Evolutionary conservation across 495 filamentous ascomycete genomes (phyloP).

Genomic region (Articulospora tetracladia): DNA sequence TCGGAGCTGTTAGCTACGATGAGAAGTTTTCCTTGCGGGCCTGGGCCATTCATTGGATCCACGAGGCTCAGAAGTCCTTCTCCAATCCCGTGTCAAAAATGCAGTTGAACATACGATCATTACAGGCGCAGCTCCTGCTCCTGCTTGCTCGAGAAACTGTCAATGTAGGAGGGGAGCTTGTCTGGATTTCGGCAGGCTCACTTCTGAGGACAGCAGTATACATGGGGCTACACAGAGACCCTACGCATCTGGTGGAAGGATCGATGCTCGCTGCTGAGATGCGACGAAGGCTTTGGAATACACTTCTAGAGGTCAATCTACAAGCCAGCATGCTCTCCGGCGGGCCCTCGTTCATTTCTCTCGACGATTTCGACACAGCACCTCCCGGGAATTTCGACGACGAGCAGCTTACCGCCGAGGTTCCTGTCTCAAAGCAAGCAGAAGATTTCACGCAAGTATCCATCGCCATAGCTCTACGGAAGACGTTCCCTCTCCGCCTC

Average conservation of each 20-base stretch:
- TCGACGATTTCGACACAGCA: conserved; percentile 53
- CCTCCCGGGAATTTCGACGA: conserved; percentile 50
- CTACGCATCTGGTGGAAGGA: conserved; percentile 35
- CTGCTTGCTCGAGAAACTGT: conserved; percentile 54
- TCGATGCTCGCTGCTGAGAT: conserved; percentile 55
- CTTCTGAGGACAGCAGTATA: conserved; percentile 54
- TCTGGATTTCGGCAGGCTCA: conserved; percentile 56
- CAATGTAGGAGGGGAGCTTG: conserved; percentile 49
- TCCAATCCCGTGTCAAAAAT: conserved; percentile 47
- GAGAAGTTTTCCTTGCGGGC: conserved; percentile 18
- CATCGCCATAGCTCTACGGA: conserved; percentile 40
- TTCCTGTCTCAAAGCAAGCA: conserved; percentile 9
- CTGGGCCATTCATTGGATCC: conserved; percentile 37
- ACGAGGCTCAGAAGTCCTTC: conserved; percentile 54
- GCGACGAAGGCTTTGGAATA: conserved; percentile 64
- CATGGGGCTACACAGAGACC: conserved; percentile 60
- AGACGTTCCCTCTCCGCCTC: conserved; percentile 42
- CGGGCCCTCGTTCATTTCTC: conserved; percentile 50
- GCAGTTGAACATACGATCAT: conserved; percentile 43
- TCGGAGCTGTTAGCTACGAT: conserved; percentile 42
- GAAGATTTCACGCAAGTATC: conserved; percentile 41
- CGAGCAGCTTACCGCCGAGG: conserved; percentile 30
- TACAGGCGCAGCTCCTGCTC: conserved; percentile 56
- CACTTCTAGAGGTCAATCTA: conserved; percentile 56
- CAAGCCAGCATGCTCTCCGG: conserved; percentile 57